Percentiles rank a stretch among this genome's conserved stretches.
phyloP scores from a whole-genome alignment of 2,329 filamentous ascomycete species.

The Plectosphaerella cucumerina region DNA sequence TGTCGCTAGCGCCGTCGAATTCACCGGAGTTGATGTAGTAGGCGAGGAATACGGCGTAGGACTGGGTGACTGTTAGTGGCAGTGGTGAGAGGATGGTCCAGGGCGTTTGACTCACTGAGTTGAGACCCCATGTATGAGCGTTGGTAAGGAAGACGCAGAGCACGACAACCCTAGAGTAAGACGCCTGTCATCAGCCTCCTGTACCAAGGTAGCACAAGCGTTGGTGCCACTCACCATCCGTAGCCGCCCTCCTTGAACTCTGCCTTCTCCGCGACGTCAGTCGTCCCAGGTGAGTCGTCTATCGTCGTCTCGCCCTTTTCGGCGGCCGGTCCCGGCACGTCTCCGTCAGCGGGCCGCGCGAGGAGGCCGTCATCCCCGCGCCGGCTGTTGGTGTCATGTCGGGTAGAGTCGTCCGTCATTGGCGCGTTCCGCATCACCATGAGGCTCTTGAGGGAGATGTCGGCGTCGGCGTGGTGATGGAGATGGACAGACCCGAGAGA shows the following conservation, averaged over 20 bases:
- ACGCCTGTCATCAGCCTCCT: not conserved
- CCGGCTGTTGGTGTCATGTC: too few relatives aligned
- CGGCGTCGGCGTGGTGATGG: too few relatives aligned
- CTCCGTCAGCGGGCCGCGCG: too few relatives aligned
- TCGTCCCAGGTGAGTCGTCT: slow-evolving; percentile 9
- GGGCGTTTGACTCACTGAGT: slow-evolving; percentile 42
- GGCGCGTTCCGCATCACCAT: too few relatives aligned
- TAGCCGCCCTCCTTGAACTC: slow-evolving; percentile 53
- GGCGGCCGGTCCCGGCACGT: not conserved
- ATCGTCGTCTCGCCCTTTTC: not conserved
- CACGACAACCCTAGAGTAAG: slow-evolving; percentile 42
- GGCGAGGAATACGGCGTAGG: slow-evolving; percentile 55
- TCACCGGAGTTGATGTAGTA: slow-evolving; percentile 52
- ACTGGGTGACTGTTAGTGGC: slow-evolving; percentile 23
- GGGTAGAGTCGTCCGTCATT: too few relatives aligned
- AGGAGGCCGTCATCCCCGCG: too few relatives aligned
- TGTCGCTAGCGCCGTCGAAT: slow-evolving; percentile 58
- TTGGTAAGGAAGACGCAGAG: slow-evolving; percentile 53
- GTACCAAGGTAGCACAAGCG: not conserved
- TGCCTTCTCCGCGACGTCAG: slow-evolving; percentile 16
- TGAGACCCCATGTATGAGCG: slow-evolving; percentile 72
- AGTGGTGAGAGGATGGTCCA: not conserved
- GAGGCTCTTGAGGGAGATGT: too few relatives aligned
- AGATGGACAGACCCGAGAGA: too few relatives aligned
- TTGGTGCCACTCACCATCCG: slow-evolving; percentile 42